A percentile compares a stretch with the other conserved stretches of the same genome.
Evolutionary conservation across 2,329 filamentous ascomycete genomes (phyloP).

Genomic region (Alternaria rosae): DNA sequence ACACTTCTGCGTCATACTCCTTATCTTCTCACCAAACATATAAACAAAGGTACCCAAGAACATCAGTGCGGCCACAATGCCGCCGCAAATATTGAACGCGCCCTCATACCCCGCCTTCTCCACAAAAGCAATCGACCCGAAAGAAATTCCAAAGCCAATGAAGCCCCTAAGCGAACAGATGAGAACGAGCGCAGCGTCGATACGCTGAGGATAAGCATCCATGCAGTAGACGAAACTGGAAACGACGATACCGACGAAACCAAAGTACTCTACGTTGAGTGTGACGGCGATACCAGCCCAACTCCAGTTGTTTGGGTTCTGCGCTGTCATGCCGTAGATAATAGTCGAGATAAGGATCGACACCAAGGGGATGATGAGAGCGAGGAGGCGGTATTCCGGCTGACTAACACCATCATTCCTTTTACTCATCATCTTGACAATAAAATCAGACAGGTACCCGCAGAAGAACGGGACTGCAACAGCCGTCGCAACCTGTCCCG

Average conservation of each 20-base stretch:
- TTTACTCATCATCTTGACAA: conserved; percentile 11
- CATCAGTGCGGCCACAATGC: conserved; percentile 16
- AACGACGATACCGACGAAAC: conserved; percentile 15
- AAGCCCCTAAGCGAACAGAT: conserved; percentile 20
- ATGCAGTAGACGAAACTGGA: conserved; percentile 18
- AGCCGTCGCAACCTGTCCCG: conserved; percentile 14
- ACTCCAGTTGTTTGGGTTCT: conserved; percentile 11
- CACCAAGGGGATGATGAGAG: conserved; percentile 11
- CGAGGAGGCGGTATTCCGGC: conserved; percentile 14
- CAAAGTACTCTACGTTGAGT: conserved; percentile 18
- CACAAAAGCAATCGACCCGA: conserved; percentile 12
- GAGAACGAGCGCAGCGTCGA: conserved; percentile 17
- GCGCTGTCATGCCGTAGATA: conserved; percentile 15
- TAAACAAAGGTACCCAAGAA: conserved; percentile 11
- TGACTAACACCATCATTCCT: conserved; percentile 8
- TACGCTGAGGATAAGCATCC: conserved; percentile 20
- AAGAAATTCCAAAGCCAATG: conserved; percentile 20
- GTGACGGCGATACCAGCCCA: conserved; percentile 20
- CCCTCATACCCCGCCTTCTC: conserved; percentile 13
- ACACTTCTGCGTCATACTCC: conserved; percentile 5
- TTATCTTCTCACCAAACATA: conserved; percentile 14
- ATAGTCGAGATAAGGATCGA: conserved; percentile 15
- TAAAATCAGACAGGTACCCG: conserved; percentile 11
- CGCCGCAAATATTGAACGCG: conserved; percentile 18
- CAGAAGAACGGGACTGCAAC: conserved; percentile 18